Evolutionary conservation across 176 grass and related monocot species (phyloP), one percentile per base, ranked within the genome.

Genomic region (Lolium multiflorum): DNA sequence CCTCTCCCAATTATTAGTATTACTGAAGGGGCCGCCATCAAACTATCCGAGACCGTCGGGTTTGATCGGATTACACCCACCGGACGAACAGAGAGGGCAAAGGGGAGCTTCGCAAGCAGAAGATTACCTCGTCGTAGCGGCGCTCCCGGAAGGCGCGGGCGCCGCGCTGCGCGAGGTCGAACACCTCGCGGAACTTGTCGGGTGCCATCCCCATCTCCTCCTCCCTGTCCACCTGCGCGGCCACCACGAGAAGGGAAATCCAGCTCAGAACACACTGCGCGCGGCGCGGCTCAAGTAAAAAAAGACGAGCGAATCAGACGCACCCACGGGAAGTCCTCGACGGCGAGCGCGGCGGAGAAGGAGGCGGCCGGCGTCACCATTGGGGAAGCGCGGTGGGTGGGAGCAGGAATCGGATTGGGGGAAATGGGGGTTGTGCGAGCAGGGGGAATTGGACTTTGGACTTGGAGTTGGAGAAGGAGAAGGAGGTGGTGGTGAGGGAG

Each of bases 251-350:
- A 70, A 55, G 48, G 12, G 20, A 84, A 84, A 75, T 47, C 70
- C 70, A 75, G 54, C 58, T 75, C 56, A 84, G 13, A 58, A 68
- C 61, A 5, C 46, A 58, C 31, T 57, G 55, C 20, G 76, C 66
- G 81, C 15, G 54, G 54, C 16, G 17, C 54, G 54, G 54, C 20
- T 24, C 62, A 50, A n/a, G n/a, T n/a, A n/a, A n/a, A n/a, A 24
- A n/a, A 61, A 76, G n/a, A n/a, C n/a, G n/a, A 31, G 62, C 38
- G 35, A 80, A 73, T 22, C 66, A 57, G 41, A 49, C 48, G 77
- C 72, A 98, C 96, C 96, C 43, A 78, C 39, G 64, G 86, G 82
- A 98, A 94, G 66, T 98, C 93, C 65, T 95, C 96, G 56, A 90
- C 78, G 78, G 81, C 84, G 71, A 93, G 90, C 21, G 79, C 71